Evolutionary conservation across 176 grass and related monocot species (phyloP), one percentile per base, ranked within the genome.

Genomic region (Panicum miliaceum): DNA sequence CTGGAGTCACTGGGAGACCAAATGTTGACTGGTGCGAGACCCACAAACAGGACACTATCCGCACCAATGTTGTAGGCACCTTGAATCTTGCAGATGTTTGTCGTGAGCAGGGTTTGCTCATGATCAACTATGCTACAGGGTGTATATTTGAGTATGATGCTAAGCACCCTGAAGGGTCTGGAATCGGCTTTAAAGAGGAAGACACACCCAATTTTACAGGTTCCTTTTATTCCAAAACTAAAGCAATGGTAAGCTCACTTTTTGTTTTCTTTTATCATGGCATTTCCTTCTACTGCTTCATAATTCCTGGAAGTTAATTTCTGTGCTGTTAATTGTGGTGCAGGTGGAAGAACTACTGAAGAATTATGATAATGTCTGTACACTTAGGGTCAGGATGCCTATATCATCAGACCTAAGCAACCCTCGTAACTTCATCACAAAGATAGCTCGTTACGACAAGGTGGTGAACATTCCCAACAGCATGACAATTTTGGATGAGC

Each of bases 11-110:
- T 35, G 92, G 92, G 64, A 84, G 92, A 77, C 92, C 92, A 43
- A 94, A 94, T 86, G 89, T 94, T 69, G 92, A 94, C 76, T 94
- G 89, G 92, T 94, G 92, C 15, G 92, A 94, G 79, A 89, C 80
- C 38, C 92, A 94, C 29, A 94, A 94, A 82, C 89, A 86, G 75
- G 89, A 94, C 4, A 94, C 92, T 20, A 94, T 94, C 74, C 89
- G 89, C 51, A 89, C 86, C 71, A 94, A 94, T 89, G 89, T 89
- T 41, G 89, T 89, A 6, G 92, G 89, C 77, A 94, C 92, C 6
- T 80, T 94, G 81, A 94, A 91, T 82, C 86, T 94, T 46, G 86
- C 89, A 72, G 89, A 94, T 87, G 89, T 91, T 82, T 94, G 92
- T 35, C 51, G 84, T 19, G 89, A 89, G 80, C 81, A 91, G 23